phyloP scores from a whole-genome alignment of 179 eudicot species.

The Beta macrorhiza region DNA sequence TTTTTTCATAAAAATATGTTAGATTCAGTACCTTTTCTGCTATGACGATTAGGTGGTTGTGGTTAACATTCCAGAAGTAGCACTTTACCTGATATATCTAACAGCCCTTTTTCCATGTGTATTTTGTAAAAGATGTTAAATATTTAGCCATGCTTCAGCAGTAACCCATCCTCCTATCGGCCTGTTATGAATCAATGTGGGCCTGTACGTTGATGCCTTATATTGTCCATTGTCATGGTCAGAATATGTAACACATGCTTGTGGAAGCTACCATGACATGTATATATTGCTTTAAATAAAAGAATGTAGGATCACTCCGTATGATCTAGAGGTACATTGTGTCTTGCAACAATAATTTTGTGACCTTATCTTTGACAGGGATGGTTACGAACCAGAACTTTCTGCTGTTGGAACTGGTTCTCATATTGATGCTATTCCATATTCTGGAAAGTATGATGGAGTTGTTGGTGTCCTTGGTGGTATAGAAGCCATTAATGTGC shows the following conservation, averaged over 20 bases:
- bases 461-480: slow-evolving; percentile 98
- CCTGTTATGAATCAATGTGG: background rate
- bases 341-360: background rate
- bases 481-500: slow-evolving; percentile 85
- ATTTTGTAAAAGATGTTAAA: background rate
- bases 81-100: background rate
- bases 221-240: background rate
- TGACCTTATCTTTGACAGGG: slow-evolving; percentile 47
- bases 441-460: slow-evolving; percentile 95
- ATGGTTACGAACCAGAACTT: slow-evolving; percentile 68
- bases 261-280: background rate
- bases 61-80: background rate
- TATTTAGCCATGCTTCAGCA: background rate
- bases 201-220: background rate
- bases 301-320: background rate
- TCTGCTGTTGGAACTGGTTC: slow-evolving; percentile 89
- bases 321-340: background rate
- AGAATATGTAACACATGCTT: background rate
- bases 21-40: background rate
- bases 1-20: too few species aligned
- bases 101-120: background rate
- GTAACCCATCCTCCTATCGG: background rate
- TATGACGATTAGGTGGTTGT: background rate
- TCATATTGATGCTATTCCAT: slow-evolving; percentile 94
- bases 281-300: background rate